Percentiles rank a stretch among this genome's conserved stretches.
Conservation (phyloP, 768 basidiomycete genomes). For the Boletus fagicola region DNA sequence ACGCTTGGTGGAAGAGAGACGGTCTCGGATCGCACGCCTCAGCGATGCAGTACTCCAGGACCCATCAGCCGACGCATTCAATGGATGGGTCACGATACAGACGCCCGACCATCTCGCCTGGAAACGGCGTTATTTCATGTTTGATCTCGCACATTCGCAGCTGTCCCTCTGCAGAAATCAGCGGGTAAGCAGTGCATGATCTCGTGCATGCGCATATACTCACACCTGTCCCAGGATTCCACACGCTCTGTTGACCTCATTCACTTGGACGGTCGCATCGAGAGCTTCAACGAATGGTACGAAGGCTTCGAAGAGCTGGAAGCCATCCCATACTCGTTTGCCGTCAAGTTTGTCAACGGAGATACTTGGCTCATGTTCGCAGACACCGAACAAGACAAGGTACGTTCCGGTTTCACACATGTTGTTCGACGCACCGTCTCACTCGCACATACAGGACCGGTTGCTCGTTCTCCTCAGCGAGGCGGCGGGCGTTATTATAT, state of each 20-base stretch:
- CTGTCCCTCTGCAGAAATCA: conserved; percentile 51
- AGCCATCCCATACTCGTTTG: conserved; percentile 66
- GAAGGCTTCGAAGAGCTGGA: conserved; percentile 68
- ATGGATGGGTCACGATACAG: conserved; percentile 65
- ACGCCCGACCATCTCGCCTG: conserved; percentile 51
- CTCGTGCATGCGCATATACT: background rate
- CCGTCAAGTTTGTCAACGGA: conserved; percentile 54
- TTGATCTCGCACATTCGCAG: conserved; percentile 41
- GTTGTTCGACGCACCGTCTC: background rate
- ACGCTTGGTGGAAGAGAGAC: conserved; percentile 38
- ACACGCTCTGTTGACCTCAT: conserved; percentile 33
- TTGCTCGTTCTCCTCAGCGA: conserved; percentile 31
- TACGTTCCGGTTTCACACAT: conserved; percentile 16
- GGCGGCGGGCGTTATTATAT: conserved; percentile 30
- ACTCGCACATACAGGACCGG: conserved; percentile 18
- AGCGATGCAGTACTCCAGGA: conserved; percentile 44
- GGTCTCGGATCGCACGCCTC: conserved; percentile 45
- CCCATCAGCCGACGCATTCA: conserved; percentile 38
- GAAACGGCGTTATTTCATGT: conserved; percentile 65
- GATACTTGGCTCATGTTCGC: conserved; percentile 57
- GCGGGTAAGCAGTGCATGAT: conserved; percentile 37
- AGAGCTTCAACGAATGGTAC: conserved; percentile 56
- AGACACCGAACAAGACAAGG: conserved; percentile 66
- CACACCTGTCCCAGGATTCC: conserved; percentile 27
- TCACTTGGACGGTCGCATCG: conserved; percentile 46